Percentiles rank a stretch among this genome's conserved stretches.
Conservation (phyloP, 2,329 filamentous ascomycete species). For the Beauveria varroae region DNA sequence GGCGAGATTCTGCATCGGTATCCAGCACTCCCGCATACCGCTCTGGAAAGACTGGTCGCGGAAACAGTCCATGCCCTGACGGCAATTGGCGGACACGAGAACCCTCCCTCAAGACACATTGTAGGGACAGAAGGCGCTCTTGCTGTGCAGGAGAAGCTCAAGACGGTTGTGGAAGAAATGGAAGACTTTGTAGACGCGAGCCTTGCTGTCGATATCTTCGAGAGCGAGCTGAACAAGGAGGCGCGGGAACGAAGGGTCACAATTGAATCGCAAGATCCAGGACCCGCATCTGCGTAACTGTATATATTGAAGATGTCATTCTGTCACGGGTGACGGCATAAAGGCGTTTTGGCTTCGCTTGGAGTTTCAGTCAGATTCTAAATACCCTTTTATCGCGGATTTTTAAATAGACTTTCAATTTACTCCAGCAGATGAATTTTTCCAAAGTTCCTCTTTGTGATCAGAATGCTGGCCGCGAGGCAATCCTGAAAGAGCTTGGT, state of each 20-base stretch:
- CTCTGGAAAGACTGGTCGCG: constrained; percentile 67
- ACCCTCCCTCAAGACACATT: constrained; percentile 88
- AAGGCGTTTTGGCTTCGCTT: neutral
- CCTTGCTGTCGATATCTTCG: constrained; percentile 70
- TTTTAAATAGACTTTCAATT: neutral
- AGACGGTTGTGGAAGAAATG: constrained; percentile 90
- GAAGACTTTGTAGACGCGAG: constrained; percentile 95
- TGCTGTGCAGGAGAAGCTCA: constrained; percentile 90
- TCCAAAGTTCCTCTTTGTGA: neutral
- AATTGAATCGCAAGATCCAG: constrained; percentile 19
- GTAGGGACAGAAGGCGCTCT: constrained; percentile 82
- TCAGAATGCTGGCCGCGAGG: too few relatives aligned
- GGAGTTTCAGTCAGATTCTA: neutral
- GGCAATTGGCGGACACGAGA: constrained; percentile 91
- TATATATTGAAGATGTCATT: neutral
- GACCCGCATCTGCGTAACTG: constrained; percentile 21
- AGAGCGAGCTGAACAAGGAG: constrained; percentile 46
- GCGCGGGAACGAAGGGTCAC: constrained; percentile 34
- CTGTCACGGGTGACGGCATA: neutral
- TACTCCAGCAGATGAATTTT: neutral
- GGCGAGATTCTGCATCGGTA: constrained; percentile 58
- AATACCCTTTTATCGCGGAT: constrained; percentile 1
- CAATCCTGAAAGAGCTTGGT: too few relatives aligned
- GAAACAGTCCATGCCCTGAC: constrained; percentile 89
- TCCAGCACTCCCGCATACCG: constrained; percentile 59